A percentile compares a stretch with the other conserved stretches of the same genome.
phyloP scores from a whole-genome alignment of 1,284 basidiomycete genomes.

The Cryptococcus floricola region DNA sequence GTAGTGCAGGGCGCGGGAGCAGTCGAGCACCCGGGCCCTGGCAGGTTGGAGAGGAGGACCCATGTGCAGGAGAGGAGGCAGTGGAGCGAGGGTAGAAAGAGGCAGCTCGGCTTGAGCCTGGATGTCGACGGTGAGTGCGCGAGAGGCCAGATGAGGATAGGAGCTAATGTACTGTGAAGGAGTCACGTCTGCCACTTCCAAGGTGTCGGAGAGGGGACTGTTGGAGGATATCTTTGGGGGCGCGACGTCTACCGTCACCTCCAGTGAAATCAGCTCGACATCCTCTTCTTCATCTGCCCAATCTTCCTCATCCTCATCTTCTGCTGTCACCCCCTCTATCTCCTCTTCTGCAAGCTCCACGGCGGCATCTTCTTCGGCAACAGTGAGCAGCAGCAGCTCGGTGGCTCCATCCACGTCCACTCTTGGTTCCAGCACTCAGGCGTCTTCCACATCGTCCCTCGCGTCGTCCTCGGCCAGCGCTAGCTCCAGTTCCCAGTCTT shows the following conservation, averaged over 20 bases:
- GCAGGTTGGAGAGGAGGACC: conserved; percentile 10
- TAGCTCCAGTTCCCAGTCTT: not conserved
- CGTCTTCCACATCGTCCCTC: not conserved
- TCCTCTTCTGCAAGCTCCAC: not conserved
- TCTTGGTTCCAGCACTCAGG: not conserved
- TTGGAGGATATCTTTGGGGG: not conserved
- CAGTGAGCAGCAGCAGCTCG: not conserved
- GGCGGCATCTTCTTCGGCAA: not conserved
- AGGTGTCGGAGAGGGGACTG: not conserved
- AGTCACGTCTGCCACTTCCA: not conserved
- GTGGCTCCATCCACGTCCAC: not conserved
- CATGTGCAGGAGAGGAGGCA: conserved; percentile 8
- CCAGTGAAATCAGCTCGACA: not conserved
- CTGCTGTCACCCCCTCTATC: not conserved
- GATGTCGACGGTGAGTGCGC: conserved; percentile 10
- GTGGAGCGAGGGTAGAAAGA: conserved; percentile 4
- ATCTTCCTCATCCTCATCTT: not conserved
- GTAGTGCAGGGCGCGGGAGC: not conserved
- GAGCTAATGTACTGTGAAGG: not conserved
- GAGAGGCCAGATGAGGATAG: not conserved
- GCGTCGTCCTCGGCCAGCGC: too few species aligned
- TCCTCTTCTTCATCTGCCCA: not conserved
- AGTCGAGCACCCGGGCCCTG: conserved; percentile 1
- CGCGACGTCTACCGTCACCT: not conserved
- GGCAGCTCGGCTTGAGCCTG: conserved; percentile 5